Percentiles rank a stretch among this genome's conserved stretches.
phyloP scores from a whole-genome alignment of 2,329 filamentous ascomycete species.

The Plenodomus biglobosus region DNA sequence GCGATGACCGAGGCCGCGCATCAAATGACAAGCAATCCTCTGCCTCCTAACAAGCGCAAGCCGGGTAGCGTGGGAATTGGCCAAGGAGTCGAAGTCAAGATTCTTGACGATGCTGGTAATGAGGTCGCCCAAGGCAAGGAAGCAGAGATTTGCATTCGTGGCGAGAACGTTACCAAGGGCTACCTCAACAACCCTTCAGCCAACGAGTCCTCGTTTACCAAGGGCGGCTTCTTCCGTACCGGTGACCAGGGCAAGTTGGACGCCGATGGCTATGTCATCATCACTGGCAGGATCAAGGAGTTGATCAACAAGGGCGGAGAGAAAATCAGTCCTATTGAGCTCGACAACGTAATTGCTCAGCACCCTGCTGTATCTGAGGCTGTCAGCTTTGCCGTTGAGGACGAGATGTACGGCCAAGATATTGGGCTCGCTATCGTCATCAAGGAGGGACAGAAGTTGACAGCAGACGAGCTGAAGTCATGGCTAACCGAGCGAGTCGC shows the following conservation, averaged over 20 bases:
- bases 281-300: slow-evolving; percentile 92
- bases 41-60: slow-evolving; percentile 68
- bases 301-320: slow-evolving; percentile 89
- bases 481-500: slow-evolving; percentile 72
- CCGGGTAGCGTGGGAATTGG: slow-evolving; percentile 81
- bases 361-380: slow-evolving; percentile 74
- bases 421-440: slow-evolving; percentile 75
- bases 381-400: slow-evolving; percentile 79
- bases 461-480: slow-evolving; percentile 62
- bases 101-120: slow-evolving; percentile 69
- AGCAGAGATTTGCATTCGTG: slow-evolving; percentile 80
- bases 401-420: slow-evolving; percentile 82
- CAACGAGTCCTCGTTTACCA: slow-evolving; percentile 72
- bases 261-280: slow-evolving; percentile 76
- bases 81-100: slow-evolving; percentile 79
- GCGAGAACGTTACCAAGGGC: slow-evolving; percentile 80
- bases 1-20: slow-evolving; percentile 91
- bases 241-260: slow-evolving; percentile 84
- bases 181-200: slow-evolving; percentile 82
- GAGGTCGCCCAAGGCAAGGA: slow-evolving; percentile 69
- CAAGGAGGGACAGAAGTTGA: slow-evolving; percentile 61
- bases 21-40: slow-evolving; percentile 72
- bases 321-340: slow-evolving; percentile 85
- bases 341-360: slow-evolving; percentile 78
- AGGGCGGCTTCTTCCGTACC: slow-evolving; percentile 80